Conservation (phyloP, 192 early-diverging fungal species). For the Piromyces finnis region DNA sequence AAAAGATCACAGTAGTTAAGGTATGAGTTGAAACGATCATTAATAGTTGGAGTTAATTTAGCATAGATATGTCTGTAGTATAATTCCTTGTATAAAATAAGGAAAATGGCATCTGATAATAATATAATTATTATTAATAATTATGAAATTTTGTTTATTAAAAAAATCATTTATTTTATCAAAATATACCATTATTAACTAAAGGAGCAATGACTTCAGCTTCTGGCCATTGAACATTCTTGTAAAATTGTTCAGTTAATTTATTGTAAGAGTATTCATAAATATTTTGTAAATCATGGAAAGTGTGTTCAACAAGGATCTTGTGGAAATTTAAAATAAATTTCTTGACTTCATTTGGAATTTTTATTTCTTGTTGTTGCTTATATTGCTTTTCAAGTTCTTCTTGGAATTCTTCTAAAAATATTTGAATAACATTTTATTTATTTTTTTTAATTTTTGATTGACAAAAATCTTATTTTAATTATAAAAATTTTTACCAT, state of each 20-base stretch:
- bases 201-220: slow-evolving; percentile 61
- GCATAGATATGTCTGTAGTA: slow-evolving; percentile 96
- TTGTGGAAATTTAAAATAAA: slow-evolving; percentile 70
- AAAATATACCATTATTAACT: slow-evolving; percentile 55
- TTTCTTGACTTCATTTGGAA: slow-evolving; percentile 69
- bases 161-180: no score
- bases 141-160: no score
- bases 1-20: slow-evolving; percentile 94
- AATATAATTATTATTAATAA: neutral
- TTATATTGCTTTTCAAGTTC: neutral
- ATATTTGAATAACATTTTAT: no score
- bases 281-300: slow-evolving; percentile 67
- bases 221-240: slow-evolving; percentile 75
- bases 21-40: slow-evolving; percentile 81
- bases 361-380: slow-evolving; percentile 19
- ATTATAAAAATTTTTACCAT: neutral
- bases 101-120: slow-evolving; percentile 56
- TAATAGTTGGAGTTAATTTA: slow-evolving; percentile 68
- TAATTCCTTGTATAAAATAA: slow-evolving; percentile 88
- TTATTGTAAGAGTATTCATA: slow-evolving; percentile 83
- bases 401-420: neutral
- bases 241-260: slow-evolving; percentile 80
- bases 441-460: no score
- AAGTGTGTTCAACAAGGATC: slow-evolving; percentile 59
- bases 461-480: no score